Percentiles rank a stretch among this genome's conserved stretches.
Evolutionary conservation across 2,329 filamentous ascomycete genomes (phyloP).

Genomic region (Cladosporium velox): DNA sequence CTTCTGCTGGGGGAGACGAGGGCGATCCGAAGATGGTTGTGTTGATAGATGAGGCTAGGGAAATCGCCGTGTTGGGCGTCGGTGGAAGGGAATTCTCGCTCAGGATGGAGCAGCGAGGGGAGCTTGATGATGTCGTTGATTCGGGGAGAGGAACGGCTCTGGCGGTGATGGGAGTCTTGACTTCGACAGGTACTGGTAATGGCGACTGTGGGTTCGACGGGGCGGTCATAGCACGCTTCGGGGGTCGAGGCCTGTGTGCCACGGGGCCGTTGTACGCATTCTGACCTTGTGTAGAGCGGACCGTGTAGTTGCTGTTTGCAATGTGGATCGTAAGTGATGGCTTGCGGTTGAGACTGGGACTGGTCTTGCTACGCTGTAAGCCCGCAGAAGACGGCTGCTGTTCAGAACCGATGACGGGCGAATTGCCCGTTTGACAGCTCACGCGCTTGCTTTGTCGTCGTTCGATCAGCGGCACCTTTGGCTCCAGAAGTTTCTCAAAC

Average conservation of each 20-base stretch:
- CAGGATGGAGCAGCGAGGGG: constrained; percentile 4
- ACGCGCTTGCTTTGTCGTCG: constrained; percentile 31
- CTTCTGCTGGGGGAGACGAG: not conserved
- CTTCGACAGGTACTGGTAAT: constrained; percentile 14
- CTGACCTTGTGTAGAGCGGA: constrained; percentile 21
- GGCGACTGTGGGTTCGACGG: constrained; percentile 6
- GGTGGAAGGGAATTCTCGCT: constrained; percentile 19
- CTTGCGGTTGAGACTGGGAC: constrained; percentile 31
- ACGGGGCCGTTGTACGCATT: constrained; percentile 26
- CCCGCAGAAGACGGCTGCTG: not conserved
- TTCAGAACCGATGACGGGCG: not conserved
- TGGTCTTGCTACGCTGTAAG: constrained; percentile 14
- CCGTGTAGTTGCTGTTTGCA: constrained; percentile 23
- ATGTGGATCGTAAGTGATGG: constrained; percentile 30
- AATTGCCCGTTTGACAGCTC: not conserved
- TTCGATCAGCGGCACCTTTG: constrained; percentile 35
- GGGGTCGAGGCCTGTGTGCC: constrained; percentile 8
- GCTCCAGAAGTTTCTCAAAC: constrained; percentile 74
- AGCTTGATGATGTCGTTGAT: constrained; percentile 3
- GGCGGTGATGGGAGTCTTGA: constrained; percentile 9
- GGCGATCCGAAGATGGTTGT: constrained; percentile 19
- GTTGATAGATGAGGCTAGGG: constrained; percentile 10
- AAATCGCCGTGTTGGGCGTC: constrained; percentile 16
- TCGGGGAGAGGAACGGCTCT: not conserved
- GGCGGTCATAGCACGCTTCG: constrained; percentile 18